These are phyloP conservation scores for Zasmidium cellare DNA, from an alignment of 2,329 filamentous ascomycete species.

Conservation along the genomic window DNA sequence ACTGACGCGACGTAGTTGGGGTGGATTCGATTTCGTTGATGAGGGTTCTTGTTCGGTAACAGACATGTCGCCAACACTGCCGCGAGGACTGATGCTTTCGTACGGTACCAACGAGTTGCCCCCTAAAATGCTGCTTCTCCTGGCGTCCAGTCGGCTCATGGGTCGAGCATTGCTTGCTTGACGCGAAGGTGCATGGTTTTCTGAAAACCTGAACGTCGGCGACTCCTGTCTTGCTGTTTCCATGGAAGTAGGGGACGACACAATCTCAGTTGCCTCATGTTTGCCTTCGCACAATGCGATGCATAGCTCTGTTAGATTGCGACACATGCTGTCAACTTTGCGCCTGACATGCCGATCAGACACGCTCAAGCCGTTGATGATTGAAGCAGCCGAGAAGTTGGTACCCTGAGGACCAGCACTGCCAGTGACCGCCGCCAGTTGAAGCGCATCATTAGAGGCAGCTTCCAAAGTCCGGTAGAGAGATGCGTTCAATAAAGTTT, in stretches of 20 bases:
- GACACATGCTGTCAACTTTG: slow-evolving; percentile 90
- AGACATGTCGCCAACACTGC: slow-evolving; percentile 29
- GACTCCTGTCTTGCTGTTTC: slow-evolving; percentile 13
- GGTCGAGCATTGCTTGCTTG: slow-evolving; percentile 31
- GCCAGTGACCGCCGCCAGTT: slow-evolving; percentile 76
- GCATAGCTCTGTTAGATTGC: slow-evolving; percentile 88
- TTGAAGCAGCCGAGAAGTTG: slow-evolving; percentile 65
- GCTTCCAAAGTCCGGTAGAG: slow-evolving; percentile 79
- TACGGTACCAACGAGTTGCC: slow-evolving; percentile 14
- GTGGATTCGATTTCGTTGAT: slow-evolving; percentile 27
- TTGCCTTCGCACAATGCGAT: slow-evolving; percentile 64
- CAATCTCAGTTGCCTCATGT: slow-evolving; percentile 24
- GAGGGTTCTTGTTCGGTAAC: slow-evolving; percentile 29
- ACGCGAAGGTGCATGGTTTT: neutral
- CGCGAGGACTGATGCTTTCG: slow-evolving; percentile 32
- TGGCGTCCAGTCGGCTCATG: slow-evolving; percentile 46
- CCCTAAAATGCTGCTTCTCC: slow-evolving; percentile 40
- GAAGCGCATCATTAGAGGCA: slow-evolving; percentile 77
- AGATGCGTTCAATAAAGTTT: slow-evolving; percentile 65
- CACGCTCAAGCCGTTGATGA: slow-evolving; percentile 59
- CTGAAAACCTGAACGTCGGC: slow-evolving; percentile 9
- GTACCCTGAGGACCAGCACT: slow-evolving; percentile 63
- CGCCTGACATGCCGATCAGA: slow-evolving; percentile 84
- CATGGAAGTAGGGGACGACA: slow-evolving; percentile 23
- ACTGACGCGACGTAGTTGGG: slow-evolving; percentile 29